Base-by-base conservation (phyloP, 2,329 filamentous ascomycete genomes). In the Sordariomycetes sp. region DNA sequence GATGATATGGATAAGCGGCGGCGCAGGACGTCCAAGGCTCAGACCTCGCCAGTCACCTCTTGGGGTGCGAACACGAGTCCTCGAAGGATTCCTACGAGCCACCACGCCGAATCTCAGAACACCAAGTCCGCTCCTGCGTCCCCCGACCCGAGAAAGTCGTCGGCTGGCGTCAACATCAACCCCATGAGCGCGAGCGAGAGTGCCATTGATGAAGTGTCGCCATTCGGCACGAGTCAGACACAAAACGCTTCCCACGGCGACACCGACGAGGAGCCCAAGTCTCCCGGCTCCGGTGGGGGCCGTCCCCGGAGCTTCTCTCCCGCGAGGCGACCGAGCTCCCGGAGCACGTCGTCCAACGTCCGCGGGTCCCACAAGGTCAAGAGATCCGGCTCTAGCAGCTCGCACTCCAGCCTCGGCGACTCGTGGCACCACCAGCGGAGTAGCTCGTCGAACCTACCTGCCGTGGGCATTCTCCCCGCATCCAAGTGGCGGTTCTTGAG, bases 1-100 rank as follows among this genome's bases (percentile, higher is more conserved):
- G 94, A 99, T 67, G 94, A 99, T 66, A 94, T 95, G 79, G 92
- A 97, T 69, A 94, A 89, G 73, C 81, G 94, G 62, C 84, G 92
- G 25, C 84, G 90, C 60, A 84, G 94, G 55, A 95, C 91, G 0
- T 90, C 90, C 50, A 97, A 95, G 72, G 79, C n/a, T 8, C 89
- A 94, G 61, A 78, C 85, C 13, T 95, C 90, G 0, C 89, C 91
- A 3, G 86, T 87, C 1, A 79, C 84, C 12, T 81, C 86, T 1
- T 89, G 86, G 80, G 77, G 76, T 65, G 69, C 79, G 64, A 70
- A 70, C 52, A 71, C 76, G 10, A 84, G 79, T 61, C 80, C 81
- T 53, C 72, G 45, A 20, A 50, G 81, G 55, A 90, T 82, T 68
- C 85, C 81, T 57, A 80, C 80, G 1, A 70, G 83, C 28, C 79